Conservation (phyloP, 495 filamentous ascomycete genomes). For the Jackrogersella minutella region DNA sequence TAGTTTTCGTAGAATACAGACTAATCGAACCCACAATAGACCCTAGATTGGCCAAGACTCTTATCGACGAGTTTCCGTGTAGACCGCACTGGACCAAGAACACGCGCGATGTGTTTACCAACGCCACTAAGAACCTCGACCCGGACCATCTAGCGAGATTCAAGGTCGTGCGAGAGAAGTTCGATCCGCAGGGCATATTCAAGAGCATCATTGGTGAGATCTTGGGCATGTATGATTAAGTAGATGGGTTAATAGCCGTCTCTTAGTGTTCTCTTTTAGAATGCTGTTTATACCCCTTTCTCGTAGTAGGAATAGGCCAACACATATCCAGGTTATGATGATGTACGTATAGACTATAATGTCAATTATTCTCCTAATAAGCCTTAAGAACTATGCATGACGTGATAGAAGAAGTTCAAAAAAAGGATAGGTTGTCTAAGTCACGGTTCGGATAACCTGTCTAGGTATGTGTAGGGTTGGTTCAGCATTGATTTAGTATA, state of each 20-base stretch:
- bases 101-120: slow-evolving; percentile 54
- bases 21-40: slow-evolving; percentile 41
- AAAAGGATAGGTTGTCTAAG: neutral
- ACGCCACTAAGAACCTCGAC: slow-evolving; percentile 56
- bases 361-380: neutral
- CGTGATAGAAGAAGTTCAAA: neutral
- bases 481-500: neutral
- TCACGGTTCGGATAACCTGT: too few relatives aligned
- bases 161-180: slow-evolving; percentile 53
- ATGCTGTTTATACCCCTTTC: neutral
- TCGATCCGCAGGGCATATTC: slow-evolving; percentile 57
- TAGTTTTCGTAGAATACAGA: too few relatives aligned
- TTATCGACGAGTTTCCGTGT: slow-evolving; percentile 58
- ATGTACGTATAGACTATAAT: slow-evolving; percentile 2
- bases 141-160: slow-evolving; percentile 55
- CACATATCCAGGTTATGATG: neutral
- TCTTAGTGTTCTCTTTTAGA: neutral
- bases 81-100: slow-evolving; percentile 64
- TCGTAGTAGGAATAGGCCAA: neutral
- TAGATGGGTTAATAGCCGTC: neutral
- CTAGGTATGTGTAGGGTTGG: neutral
- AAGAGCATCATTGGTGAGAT: slow-evolving; percentile 58
- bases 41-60: slow-evolving; percentile 53
- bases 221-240: slow-evolving; percentile 49
- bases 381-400: too few relatives aligned